phyloP scores from a whole-genome alignment of 805 yeast genomes.

The Teunomyces funiuensis region DNA sequence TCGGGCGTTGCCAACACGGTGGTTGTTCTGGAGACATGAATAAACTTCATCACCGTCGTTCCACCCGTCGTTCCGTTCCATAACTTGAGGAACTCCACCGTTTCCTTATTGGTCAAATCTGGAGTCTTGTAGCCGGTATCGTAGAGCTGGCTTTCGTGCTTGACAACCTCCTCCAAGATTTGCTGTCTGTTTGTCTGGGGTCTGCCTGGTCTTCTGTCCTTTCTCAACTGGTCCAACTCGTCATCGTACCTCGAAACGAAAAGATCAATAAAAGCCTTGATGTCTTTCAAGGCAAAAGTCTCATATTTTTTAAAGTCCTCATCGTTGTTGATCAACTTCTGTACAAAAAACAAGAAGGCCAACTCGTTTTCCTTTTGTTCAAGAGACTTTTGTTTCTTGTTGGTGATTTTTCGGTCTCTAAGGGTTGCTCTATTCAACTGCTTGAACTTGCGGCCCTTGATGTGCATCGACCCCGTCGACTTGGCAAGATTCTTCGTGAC shows the following conservation, averaged over 20 bases:
- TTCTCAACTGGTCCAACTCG: slow-evolving; percentile 63
- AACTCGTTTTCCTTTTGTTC: slow-evolving; percentile 63
- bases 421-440: slow-evolving; percentile 83
- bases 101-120: slow-evolving; percentile 59
- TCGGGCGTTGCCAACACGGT: slow-evolving; percentile 20
- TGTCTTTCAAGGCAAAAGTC: slow-evolving; percentile 55
- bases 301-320: slow-evolving; percentile 29
- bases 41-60: slow-evolving; percentile 57
- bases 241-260: slow-evolving; percentile 71
- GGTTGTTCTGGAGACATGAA: slow-evolving; percentile 33
- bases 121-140: slow-evolving; percentile 71
- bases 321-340: slow-evolving; percentile 47
- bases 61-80: slow-evolving; percentile 91
- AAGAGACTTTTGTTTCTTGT: slow-evolving; percentile 54
- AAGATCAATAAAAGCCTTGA: slow-evolving; percentile 58
- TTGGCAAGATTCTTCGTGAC: slow-evolving; percentile 60
- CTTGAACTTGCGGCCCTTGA: slow-evolving; percentile 85
- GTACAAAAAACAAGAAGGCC: slow-evolving; percentile 57
- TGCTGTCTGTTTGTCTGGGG: slow-evolving; percentile 76
- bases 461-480: slow-evolving; percentile 65
- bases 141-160: slow-evolving; percentile 62
- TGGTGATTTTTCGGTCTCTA: slow-evolving; percentile 70
- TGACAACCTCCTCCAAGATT: slow-evolving; percentile 57
- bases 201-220: slow-evolving; percentile 80
- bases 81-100: slow-evolving; percentile 56